These are phyloP conservation scores for Fraxinus americana DNA, from an alignment of 257 asterid species.

Conservation along the genomic window DNA sequence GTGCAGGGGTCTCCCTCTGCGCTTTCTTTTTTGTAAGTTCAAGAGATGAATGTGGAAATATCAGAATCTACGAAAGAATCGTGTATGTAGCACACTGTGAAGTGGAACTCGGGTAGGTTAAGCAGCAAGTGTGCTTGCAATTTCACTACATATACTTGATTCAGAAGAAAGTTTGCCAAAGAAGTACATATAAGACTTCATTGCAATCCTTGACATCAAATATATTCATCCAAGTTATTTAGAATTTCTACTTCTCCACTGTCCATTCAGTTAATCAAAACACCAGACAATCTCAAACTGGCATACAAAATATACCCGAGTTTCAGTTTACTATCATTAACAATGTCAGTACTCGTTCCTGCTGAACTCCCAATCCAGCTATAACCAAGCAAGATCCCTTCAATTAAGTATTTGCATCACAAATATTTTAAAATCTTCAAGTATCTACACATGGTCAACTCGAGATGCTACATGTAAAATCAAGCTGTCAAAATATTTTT, in stretches of 20 bases:
- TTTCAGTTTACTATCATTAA: slow-evolving; percentile 12
- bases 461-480: neutral
- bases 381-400: slow-evolving; percentile 13
- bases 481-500: neutral
- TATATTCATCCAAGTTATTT: neutral
- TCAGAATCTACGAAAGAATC: neutral
- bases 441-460: too few species aligned
- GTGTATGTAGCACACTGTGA: neutral
- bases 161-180: neutral
- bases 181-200: neutral
- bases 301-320: slow-evolving; percentile 3
- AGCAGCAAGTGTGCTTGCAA: neutral
- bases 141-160: neutral
- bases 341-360: neutral
- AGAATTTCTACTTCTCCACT: neutral
- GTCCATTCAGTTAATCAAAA: neutral
- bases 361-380: slow-evolving; percentile 6
- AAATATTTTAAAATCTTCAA: neutral
- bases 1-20: neutral
- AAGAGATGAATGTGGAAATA: neutral
- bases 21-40: neutral
- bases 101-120: neutral
- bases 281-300: neutral
- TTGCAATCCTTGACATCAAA: neutral
- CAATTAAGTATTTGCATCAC: neutral